These are phyloP conservation scores for Microbotryum violaceum DNA, from an alignment of 1,284 basidiomycete genomes.

Conservation along the genomic window DNA sequence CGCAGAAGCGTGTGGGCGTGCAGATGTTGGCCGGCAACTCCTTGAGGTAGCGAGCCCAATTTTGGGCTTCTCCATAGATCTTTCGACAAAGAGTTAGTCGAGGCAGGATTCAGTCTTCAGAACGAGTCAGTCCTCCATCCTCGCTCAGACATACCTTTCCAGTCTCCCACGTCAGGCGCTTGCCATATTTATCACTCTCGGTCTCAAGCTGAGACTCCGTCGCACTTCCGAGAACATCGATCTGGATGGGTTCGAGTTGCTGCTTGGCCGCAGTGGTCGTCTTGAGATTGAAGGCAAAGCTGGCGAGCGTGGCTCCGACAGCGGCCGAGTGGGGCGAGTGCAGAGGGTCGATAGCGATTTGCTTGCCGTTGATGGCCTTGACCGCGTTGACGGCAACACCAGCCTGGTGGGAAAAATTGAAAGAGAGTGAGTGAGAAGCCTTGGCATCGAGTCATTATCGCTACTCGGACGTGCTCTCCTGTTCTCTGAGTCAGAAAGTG, in stretches of 20 bases:
- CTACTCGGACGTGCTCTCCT: no score
- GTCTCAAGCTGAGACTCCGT: constrained; percentile 16
- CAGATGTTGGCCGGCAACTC: constrained; percentile 77
- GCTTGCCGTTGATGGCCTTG: constrained; percentile 23
- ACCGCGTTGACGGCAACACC: constrained; percentile 29
- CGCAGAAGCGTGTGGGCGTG: constrained; percentile 66
- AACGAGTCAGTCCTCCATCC: no score
- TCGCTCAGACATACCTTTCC: constrained; percentile 44
- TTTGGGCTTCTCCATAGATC: constrained; percentile 69
- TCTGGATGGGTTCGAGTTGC: constrained; percentile 43
- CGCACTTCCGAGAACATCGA: constrained; percentile 17
- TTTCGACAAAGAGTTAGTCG: not conserved
- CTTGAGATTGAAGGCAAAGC: constrained; percentile 64
- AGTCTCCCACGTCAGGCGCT: constrained; percentile 55
- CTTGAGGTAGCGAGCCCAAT: constrained; percentile 70
- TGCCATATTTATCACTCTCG: constrained; percentile 22
- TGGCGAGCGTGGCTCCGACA: constrained; percentile 63
- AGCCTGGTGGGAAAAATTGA: constrained; percentile 7
- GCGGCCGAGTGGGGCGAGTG: constrained; percentile 70
- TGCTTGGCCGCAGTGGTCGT: constrained; percentile 46
- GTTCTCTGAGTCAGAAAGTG: not conserved
- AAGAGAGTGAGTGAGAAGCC: not conserved
- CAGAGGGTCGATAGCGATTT: constrained; percentile 54
- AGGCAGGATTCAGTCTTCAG: no score
- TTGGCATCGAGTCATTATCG: not conserved